These are phyloP conservation scores for Hyphopichia burtonii DNA, from an alignment of 1,139 yeast genomes.

Conservation along the genomic window DNA sequence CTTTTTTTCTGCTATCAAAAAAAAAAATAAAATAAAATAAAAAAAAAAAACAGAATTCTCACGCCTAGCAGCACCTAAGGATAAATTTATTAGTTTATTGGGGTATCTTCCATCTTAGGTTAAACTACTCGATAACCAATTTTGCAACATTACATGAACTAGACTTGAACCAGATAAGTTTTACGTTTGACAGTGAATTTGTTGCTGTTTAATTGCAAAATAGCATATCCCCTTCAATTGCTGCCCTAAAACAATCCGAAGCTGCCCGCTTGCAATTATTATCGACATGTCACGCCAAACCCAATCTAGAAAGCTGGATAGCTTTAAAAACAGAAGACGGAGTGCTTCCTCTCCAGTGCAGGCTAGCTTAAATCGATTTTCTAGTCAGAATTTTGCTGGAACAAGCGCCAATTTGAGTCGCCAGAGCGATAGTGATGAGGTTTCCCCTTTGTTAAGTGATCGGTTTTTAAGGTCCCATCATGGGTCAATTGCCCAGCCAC, in stretches of 20 bases:
- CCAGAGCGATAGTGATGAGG: not conserved
- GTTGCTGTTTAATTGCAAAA: too few species aligned
- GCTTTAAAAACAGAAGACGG: not conserved
- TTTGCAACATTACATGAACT: too few species aligned
- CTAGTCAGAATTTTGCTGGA: not conserved
- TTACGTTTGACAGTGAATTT: too few species aligned
- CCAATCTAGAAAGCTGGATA: not conserved
- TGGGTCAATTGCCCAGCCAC: not conserved
- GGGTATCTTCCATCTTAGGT: too few species aligned
- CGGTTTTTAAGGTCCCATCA: not conserved
- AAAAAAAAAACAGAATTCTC: too few species aligned
- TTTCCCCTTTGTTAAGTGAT: constrained; percentile 1
- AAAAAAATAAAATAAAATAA: too few species aligned
- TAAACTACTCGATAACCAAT: too few species aligned
- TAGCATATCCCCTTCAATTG: not conserved
- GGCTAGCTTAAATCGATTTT: too few species aligned
- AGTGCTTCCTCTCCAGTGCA: not conserved
- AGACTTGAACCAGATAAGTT: too few species aligned
- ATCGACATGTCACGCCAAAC: not conserved
- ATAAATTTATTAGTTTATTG: too few species aligned
- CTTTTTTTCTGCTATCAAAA: too few species aligned
- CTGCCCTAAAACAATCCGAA: not conserved
- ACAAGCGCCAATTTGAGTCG: not conserved
- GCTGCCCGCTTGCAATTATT: not conserved
- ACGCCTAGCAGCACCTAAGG: too few species aligned